A percentile compares a stretch with the other conserved stretches of the same genome.
These are phyloP conservation scores for Thermoascus crustaceus DNA, from an alignment of 2,329 filamentous ascomycete genomes.

Conservation along the genomic window DNA sequence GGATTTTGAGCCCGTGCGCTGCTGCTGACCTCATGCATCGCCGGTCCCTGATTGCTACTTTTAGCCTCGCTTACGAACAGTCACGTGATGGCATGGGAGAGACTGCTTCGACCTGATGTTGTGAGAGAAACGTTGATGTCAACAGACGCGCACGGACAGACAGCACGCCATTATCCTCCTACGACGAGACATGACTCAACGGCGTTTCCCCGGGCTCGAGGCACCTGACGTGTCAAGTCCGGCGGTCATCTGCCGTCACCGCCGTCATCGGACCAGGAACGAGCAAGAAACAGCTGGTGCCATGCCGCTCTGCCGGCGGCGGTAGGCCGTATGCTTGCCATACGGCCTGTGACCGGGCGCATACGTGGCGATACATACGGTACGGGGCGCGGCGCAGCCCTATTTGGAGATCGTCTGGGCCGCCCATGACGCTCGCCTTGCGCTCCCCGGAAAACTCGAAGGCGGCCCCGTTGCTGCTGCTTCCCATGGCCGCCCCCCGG, in stretches of 20 bases:
- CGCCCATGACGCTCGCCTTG: constrained; percentile 8
- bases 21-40: no score
- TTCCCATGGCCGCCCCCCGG: no score
- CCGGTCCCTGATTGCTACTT: no score
- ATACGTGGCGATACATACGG: constrained; percentile 13
- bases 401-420: constrained; percentile 21
- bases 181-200: background rate
- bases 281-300: background rate
- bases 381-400: constrained; percentile 7
- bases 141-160: no score
- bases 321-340: constrained; percentile 10
- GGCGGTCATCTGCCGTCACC: constrained; percentile 3
- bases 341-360: constrained; percentile 12
- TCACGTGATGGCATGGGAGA: no score
- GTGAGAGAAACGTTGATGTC: no score
- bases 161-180: background rate
- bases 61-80: no score
- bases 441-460: background rate
- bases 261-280: constrained; percentile 19
- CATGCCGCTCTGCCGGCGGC: constrained; percentile 3
- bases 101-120: no score
- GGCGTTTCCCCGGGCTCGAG: constrained; percentile 3
- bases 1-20: no score
- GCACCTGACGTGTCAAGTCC: constrained; percentile 4
- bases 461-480: background rate